Percentiles rank a stretch among this genome's conserved stretches.
phyloP scores from a whole-genome alignment of 192 early-diverging fungal genomes.

The Coemansia sp. region DNA sequence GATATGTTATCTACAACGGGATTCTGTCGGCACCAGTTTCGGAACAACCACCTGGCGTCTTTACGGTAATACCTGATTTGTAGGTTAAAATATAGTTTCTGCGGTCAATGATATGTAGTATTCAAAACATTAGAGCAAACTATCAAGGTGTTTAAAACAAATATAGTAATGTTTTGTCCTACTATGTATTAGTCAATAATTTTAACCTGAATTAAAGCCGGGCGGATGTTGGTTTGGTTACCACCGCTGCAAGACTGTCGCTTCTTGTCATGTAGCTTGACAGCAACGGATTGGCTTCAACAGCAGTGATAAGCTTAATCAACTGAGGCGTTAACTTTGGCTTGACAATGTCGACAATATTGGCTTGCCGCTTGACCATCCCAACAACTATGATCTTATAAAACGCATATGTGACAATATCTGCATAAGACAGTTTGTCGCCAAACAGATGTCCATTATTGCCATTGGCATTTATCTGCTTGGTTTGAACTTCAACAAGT shows the following conservation, averaged over 20 bases:
- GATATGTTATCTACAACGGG: slow-evolving; percentile 43
- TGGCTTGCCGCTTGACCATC: background rate
- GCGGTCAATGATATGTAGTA: too few species aligned
- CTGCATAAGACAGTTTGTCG: slow-evolving; percentile 43
- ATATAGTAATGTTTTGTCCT: too few species aligned
- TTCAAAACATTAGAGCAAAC: too few species aligned
- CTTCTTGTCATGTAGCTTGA: slow-evolving; percentile 1
- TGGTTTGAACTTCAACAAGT: slow-evolving; percentile 35
- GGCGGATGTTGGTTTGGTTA: background rate
- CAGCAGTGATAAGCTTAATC: slow-evolving; percentile 22
- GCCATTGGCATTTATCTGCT: slow-evolving; percentile 53
- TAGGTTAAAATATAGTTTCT: too few species aligned
- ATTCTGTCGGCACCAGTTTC: slow-evolving; percentile 18
- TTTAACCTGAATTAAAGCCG: too few species aligned
- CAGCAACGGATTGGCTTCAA: slow-evolving; percentile 18
- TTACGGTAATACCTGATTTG: too few species aligned
- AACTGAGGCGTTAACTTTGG: slow-evolving; percentile 30
- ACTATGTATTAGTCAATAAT: too few species aligned
- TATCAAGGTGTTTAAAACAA: too few species aligned
- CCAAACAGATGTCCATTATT: slow-evolving; percentile 56
- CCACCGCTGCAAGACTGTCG: slow-evolving; percentile 3
- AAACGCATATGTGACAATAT: slow-evolving; percentile 28
- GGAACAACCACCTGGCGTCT: background rate
- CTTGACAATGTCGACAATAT: slow-evolving; percentile 4
- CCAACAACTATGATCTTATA: slow-evolving; percentile 21